Evolutionary conservation across 331 rosid genomes (phyloP).

Genomic region (Spiraea crenata): DNA sequence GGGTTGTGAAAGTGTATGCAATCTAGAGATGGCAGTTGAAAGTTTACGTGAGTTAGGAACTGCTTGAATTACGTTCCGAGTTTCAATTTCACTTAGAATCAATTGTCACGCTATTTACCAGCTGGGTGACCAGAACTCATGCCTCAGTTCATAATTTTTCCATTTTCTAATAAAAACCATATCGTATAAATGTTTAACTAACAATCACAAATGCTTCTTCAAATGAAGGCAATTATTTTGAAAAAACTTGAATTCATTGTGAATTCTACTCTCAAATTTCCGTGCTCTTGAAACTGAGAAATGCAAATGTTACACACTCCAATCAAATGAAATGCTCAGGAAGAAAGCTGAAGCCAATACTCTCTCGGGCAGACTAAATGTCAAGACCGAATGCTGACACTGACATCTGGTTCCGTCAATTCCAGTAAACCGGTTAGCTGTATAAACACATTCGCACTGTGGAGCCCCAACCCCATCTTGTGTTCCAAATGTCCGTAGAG

Average conservation of each 20-base stretch:
- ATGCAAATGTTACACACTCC: conserved; percentile 30
- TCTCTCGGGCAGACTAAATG: conserved; percentile 15
- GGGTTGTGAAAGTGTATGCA: neutral
- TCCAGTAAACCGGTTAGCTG: conserved; percentile 6
- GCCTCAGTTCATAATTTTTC: too few species aligned
- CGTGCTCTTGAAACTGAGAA: too few species aligned
- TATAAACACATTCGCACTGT: neutral
- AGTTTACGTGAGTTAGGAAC: neutral
- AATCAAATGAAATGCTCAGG: conserved; percentile 34
- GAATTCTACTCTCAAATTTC: too few species aligned
- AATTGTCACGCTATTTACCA: too few species aligned
- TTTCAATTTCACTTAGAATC: neutral
- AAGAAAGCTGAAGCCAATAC: conserved; percentile 38
- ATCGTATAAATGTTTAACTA: too few species aligned
- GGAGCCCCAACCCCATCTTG: neutral
- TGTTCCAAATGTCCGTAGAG: neutral
- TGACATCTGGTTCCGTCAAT: conserved; percentile 15
- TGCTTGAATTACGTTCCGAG: neutral
- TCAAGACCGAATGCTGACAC: conserved; percentile 16
- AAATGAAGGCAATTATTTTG: too few species aligned
- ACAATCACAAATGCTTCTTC: too few species aligned
- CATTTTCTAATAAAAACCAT: too few species aligned
- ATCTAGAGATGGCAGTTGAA: neutral
- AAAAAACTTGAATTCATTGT: too few species aligned
- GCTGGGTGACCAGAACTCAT: too few species aligned